A percentile compares a stretch with the other conserved stretches of the same genome.
phyloP scores from a whole-genome alignment of 306 rosid species.

The Quercus dentata region DNA sequence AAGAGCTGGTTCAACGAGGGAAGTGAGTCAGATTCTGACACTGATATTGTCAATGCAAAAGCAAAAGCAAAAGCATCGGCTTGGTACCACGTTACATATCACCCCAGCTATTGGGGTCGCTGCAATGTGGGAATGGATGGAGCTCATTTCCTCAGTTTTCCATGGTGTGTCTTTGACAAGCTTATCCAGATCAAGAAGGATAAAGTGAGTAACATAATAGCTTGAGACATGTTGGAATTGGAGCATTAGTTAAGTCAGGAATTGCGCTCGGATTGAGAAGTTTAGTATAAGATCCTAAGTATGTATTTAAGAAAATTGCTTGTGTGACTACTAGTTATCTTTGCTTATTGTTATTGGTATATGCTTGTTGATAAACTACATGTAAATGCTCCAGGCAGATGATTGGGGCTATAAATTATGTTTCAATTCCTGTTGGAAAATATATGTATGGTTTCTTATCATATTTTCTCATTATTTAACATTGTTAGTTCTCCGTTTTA shows the following conservation, averaged over 20 bases:
- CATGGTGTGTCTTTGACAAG: conserved; percentile 38
- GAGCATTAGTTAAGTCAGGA: no score
- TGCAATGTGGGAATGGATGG: conserved; percentile 23
- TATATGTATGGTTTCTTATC: no score
- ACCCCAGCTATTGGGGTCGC: conserved; percentile 30
- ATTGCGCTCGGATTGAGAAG: no score
- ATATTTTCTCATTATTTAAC: no score
- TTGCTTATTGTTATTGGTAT: not conserved
- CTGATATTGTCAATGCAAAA: conserved; percentile 11
- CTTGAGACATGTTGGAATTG: not conserved
- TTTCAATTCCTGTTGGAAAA: no score
- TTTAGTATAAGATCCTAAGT: no score
- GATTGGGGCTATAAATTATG: no score
- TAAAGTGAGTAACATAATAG: not conserved
- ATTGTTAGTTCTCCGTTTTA: no score
- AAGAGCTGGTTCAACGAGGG: conserved; percentile 27
- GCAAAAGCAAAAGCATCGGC: conserved; percentile 46
- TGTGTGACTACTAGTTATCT: not conserved
- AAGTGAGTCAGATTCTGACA: not conserved
- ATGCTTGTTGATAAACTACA: no score
- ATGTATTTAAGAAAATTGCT: no score
- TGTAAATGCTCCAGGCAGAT: no score
- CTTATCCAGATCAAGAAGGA: conserved; percentile 28
- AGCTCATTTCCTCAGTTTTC: conserved; percentile 36
- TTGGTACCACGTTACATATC: conserved; percentile 50